A percentile compares a stretch with the other conserved stretches of the same genome.
These are phyloP conservation scores for Backusella tuberculispora DNA, from an alignment of 192 early-diverging fungal genomes.

Conservation along the genomic window DNA sequence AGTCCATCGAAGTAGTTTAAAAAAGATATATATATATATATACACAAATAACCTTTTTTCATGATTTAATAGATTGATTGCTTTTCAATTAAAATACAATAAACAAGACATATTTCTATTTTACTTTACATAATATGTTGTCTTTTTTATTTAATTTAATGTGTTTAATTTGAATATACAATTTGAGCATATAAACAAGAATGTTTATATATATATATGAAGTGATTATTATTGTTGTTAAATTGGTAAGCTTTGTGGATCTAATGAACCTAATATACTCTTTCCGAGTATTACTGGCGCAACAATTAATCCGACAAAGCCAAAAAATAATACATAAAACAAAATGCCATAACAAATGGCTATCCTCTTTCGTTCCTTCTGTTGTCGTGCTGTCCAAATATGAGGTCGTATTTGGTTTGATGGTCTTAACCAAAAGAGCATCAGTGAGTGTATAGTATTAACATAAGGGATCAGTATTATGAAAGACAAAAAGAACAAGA, in stretches of 20 bases:
- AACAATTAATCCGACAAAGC: constrained; percentile 68
- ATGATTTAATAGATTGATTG: too few species aligned
- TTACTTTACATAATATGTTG: background rate
- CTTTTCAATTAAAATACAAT: too few species aligned
- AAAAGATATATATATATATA: background rate
- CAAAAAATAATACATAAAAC: constrained; percentile 62
- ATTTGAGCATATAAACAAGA: background rate
- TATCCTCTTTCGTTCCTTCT: constrained; percentile 61
- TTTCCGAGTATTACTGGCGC: constrained; percentile 58
- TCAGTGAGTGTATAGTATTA: constrained; percentile 74
- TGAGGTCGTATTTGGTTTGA: constrained; percentile 78
- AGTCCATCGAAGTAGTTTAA: constrained; percentile 32
- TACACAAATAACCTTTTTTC: background rate
- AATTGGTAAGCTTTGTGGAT: constrained; percentile 2
- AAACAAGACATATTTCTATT: background rate
- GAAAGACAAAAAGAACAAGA: constrained; percentile 75
- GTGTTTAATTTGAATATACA: background rate
- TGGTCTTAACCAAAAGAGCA: constrained; percentile 86
- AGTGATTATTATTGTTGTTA: background rate
- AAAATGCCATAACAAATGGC: constrained; percentile 72
- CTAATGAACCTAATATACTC: background rate
- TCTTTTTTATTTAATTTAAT: background rate
- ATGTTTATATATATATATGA: background rate
- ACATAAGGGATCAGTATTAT: constrained; percentile 75
- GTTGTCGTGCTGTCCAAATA: constrained; percentile 71